A percentile compares a stretch with the other conserved stretches of the same genome.
phyloP scores from a whole-genome alignment of 2,329 filamentous ascomycete genomes.

The Microcyclospora tardicrescens region DNA sequence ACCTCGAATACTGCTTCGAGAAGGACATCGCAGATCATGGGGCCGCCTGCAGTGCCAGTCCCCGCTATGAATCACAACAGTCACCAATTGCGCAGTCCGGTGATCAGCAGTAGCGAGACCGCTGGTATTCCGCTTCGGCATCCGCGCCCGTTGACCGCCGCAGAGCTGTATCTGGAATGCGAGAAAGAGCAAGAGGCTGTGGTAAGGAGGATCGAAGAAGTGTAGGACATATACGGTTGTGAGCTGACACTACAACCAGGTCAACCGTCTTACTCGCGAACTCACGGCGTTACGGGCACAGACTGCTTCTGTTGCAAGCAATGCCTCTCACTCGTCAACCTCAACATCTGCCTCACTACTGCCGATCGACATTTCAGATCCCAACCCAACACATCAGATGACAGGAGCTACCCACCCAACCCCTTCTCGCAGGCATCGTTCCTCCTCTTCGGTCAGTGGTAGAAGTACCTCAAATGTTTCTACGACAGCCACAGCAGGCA shows the following conservation, averaged over 20 bases:
- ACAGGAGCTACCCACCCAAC: slow-evolving; percentile 40
- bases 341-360: slow-evolving; percentile 35
- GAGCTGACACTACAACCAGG: slow-evolving; percentile 37
- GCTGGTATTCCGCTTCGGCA: slow-evolving; percentile 55
- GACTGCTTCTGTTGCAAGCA: slow-evolving; percentile 50
- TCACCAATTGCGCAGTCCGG: slow-evolving; percentile 9
- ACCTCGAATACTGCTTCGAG: slow-evolving; percentile 26
- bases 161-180: slow-evolving; percentile 76
- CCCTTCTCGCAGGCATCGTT: slow-evolving; percentile 39
- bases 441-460: slow-evolving; percentile 18
- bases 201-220: slow-evolving; percentile 36
- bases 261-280: slow-evolving; percentile 86
- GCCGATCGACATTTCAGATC: slow-evolving; percentile 33
- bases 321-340: slow-evolving; percentile 39
- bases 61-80: slow-evolving; percentile 5
- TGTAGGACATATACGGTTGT: not conserved
- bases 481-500: slow-evolving; percentile 13
- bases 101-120: slow-evolving; percentile 11
- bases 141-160: slow-evolving; percentile 73
- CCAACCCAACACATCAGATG: slow-evolving; percentile 32
- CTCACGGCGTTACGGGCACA: slow-evolving; percentile 65
- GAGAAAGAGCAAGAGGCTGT: slow-evolving; percentile 95
- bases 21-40: slow-evolving; percentile 32
- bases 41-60: slow-evolving; percentile 6
- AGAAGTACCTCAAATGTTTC: slow-evolving; percentile 10